phyloP scores from a whole-genome alignment of 1,284 basidiomycete species.

The Melanopsichium pennsylvanicum region DNA sequence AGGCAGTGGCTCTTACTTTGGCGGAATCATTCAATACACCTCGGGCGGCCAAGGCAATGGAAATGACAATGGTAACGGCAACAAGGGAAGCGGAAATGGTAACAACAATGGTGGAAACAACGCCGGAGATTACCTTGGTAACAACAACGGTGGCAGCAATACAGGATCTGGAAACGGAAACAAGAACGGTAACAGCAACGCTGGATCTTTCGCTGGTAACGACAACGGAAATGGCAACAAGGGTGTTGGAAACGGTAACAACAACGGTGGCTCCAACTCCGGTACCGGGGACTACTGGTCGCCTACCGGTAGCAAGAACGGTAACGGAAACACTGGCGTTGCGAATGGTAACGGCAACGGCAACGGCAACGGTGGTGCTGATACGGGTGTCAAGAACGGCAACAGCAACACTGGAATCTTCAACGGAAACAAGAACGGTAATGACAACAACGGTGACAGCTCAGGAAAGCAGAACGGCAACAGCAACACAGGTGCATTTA shows the following conservation, averaged over 20 bases:
- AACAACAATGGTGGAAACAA: no score
- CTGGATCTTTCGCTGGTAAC: neutral
- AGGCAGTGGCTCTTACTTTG: no score
- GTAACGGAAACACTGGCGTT: neutral
- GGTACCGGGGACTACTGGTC: no score
- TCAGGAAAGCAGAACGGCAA: neutral
- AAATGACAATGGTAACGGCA: no score
- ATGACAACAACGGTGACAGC: neutral
- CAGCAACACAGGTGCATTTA: neutral
- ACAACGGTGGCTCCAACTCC: neutral
- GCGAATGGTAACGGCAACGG: neutral
- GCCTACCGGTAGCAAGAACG: no score
- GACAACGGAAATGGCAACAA: neutral
- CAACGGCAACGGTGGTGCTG: neutral
- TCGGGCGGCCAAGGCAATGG: no score
- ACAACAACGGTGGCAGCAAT: neutral
- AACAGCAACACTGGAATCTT: neutral
- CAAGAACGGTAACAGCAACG: neutral
- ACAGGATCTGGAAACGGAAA: neutral
- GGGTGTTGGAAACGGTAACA: neutral
- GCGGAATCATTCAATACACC: no score
- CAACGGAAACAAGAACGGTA: conserved; percentile 5
- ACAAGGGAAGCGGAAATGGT: no score
- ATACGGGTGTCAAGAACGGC: neutral
- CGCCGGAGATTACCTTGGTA: neutral